Percentiles rank a stretch among this genome's conserved stretches.
phyloP scores from a whole-genome alignment of 164 flowering plant species.

The Houttuynia cordata region DNA sequence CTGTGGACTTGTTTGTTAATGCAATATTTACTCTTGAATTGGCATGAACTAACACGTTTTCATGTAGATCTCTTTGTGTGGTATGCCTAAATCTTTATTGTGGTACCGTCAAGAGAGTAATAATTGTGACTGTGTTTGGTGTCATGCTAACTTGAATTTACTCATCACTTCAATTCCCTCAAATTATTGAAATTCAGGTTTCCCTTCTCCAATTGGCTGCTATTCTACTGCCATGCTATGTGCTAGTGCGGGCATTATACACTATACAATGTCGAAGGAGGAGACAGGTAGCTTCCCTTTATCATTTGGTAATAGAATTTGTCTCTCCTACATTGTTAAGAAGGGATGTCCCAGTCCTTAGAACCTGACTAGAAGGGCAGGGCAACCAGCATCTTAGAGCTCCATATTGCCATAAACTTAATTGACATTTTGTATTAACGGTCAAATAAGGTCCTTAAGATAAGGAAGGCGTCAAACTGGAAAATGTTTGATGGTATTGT shows the following conservation, averaged over 20 bases:
- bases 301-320: background rate
- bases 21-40: no score
- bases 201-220: slow-evolving; percentile 58
- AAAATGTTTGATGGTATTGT: no score
- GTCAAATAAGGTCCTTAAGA: no score
- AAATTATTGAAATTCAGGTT: slow-evolving; percentile 32
- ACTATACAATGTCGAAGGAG: slow-evolving; percentile 43
- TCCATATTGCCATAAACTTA: no score
- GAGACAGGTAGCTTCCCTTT: slow-evolving; percentile 34
- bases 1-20: no score
- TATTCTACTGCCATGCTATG: slow-evolving; percentile 59
- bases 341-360: no score
- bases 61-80: background rate
- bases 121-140: no score
- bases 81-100: background rate
- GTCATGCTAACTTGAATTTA: background rate
- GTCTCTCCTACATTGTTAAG: no score
- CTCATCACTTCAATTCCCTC: background rate
- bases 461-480: no score
- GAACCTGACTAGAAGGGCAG: no score
- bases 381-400: no score
- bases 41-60: background rate
- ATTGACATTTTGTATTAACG: no score
- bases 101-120: background rate
- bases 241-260: slow-evolving; percentile 47